phyloP scores from a whole-genome alignment of 805 yeast genomes.

The Saccharomyces mikatae region DNA sequence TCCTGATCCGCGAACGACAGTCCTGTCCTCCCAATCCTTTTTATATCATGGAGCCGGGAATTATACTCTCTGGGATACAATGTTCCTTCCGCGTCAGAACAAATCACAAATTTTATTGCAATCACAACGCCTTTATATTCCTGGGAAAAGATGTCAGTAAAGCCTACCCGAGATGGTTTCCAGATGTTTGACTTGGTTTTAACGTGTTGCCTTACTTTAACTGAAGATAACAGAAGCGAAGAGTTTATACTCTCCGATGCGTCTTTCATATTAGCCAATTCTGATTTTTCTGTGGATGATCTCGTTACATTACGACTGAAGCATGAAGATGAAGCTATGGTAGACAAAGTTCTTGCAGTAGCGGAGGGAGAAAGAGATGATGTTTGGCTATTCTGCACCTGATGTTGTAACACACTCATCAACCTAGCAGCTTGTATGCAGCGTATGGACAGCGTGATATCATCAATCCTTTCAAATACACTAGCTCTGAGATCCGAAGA shows the following conservation, averaged over 20 bases:
- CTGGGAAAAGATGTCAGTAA: slow-evolving; percentile 15
- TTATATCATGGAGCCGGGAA: slow-evolving; percentile 12
- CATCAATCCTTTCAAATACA: slow-evolving; percentile 3
- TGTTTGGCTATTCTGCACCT: slow-evolving; percentile 12
- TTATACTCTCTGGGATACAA: slow-evolving; percentile 3
- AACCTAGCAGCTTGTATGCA: slow-evolving; percentile 15
- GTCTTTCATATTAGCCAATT: background rate
- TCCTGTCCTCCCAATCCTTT: slow-evolving; percentile 27
- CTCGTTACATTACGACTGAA: slow-evolving; percentile 9
- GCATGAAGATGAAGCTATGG: slow-evolving; percentile 15
- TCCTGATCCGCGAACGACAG: slow-evolving; percentile 11
- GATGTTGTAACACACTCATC: slow-evolving; percentile 15
- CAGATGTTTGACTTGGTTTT: slow-evolving; percentile 14
- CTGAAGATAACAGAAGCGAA: slow-evolving; percentile 14
- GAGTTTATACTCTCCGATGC: slow-evolving; percentile 3
- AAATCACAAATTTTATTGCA: slow-evolving; percentile 13
- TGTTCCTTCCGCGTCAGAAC: background rate
- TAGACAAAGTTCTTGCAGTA: slow-evolving; percentile 22
- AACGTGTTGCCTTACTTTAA: slow-evolving; percentile 20
- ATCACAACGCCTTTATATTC: slow-evolving; percentile 12
- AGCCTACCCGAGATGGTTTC: slow-evolving; percentile 14
- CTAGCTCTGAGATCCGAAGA: slow-evolving; percentile 7
- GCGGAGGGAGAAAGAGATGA: slow-evolving; percentile 15
- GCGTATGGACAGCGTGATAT: slow-evolving; percentile 16
- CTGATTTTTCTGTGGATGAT: slow-evolving; percentile 8